phyloP scores from a whole-genome alignment of 164 flowering plant genomes.

The Buxus sempervirens region DNA sequence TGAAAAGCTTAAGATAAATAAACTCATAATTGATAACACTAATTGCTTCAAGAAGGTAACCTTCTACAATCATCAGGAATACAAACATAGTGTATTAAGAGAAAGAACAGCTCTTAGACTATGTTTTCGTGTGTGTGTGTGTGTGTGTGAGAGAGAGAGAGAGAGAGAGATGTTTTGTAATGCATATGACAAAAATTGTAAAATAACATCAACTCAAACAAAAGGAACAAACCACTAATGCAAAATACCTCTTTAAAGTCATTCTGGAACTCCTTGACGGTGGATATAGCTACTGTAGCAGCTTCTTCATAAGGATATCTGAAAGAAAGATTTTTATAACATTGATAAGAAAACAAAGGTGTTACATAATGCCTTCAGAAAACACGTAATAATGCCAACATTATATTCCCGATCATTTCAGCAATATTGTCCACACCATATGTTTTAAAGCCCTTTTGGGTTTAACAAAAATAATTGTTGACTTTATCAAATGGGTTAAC shows the following conservation, averaged over 20 bases:
- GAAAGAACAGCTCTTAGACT: too few relatives aligned
- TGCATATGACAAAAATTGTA: too few relatives aligned
- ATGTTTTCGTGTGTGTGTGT: too few relatives aligned
- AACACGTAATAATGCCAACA: neutral
- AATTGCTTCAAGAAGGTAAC: neutral
- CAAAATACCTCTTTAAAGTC: constrained; percentile 74
- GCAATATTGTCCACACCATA: too few relatives aligned
- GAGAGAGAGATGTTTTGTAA: too few relatives aligned
- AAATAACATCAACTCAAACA: too few relatives aligned
- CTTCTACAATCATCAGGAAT: neutral
- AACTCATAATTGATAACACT: neutral
- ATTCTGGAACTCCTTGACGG: constrained; percentile 49
- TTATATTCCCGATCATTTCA: neutral
- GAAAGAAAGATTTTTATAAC: constrained; percentile 15
- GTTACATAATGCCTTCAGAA: neutral
- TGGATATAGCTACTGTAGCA: constrained; percentile 68
- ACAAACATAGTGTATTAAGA: too few relatives aligned
- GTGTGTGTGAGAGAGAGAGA: too few relatives aligned
- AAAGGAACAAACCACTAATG: too few relatives aligned
- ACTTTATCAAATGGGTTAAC: too few relatives aligned
- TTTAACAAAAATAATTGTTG: too few relatives aligned
- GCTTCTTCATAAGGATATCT: constrained; percentile 93
- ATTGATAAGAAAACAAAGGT: neutral
- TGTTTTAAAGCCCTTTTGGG: too few relatives aligned
- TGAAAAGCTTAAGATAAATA: neutral